Evolutionary conservation across 495 filamentous ascomycete species (phyloP), one percentile per base, ranked within the genome.

Genomic region (Parathielavia hyrcaniae): DNA sequence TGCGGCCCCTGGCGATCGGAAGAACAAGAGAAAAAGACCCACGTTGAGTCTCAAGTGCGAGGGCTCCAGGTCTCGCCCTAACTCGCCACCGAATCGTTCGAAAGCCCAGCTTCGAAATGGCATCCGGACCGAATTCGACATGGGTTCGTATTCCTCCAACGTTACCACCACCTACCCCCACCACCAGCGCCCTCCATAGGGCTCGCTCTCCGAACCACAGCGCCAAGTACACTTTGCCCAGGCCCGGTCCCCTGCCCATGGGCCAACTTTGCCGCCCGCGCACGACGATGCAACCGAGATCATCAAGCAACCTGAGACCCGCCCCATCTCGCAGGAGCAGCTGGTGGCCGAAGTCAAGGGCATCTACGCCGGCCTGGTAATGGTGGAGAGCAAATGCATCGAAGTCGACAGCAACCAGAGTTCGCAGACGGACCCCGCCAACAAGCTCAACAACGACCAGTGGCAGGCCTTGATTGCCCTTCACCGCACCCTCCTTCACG

Each of bases 351-450:
- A 90, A 62, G 82, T 87, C 9, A 87, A n/a, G n/a, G n/a, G n/a
- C n/a, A n/a, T n/a, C n/a, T n/a, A n/a, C n/a, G n/a, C n/a, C n/a
- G n/a, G n/a, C 0, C 72, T 95, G 1, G 81, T 86, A 2, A 87
- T 88, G 82, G 86, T 90, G 0, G 90, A 95, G 67, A 81, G 81
- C 39, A 90, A 89, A 64, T 90, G 86, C 62, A 85, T 88, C 8
- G 83, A 89, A 34, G 80, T 88, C 12, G 83, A 88, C 67, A 81
- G 78, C 16, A 70, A 81, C 11, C 81, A 86, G 46, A 76, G 74
- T 1, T 73, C 71, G 1, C 69, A 77, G 26, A 65, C 53, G 13
- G 71, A 73, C 9, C 60, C 73, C 16, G 62, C 67, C 30, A 69
- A 61, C 39, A 65, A 71, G 1, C 71, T 90, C 3, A 80, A 76